Evolutionary conservation across 2,329 filamentous ascomycete genomes (phyloP).

Genomic region (Monosporascus ibericus): DNA sequence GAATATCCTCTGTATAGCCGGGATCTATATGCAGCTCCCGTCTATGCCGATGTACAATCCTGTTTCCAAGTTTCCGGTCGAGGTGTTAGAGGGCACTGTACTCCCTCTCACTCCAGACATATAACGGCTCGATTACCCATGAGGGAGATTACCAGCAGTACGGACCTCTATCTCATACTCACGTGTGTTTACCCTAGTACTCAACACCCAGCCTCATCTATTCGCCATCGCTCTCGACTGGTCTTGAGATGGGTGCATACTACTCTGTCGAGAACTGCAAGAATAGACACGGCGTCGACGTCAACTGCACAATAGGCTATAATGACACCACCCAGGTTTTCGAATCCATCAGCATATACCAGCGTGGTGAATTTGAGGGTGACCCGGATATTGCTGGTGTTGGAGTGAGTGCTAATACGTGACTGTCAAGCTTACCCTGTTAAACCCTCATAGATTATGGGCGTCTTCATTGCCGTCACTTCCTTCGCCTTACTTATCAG

Average conservation of each 20-base stretch:
- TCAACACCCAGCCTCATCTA: neutral
- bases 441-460: constrained; percentile 12
- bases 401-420: constrained; percentile 11
- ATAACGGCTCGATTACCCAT: too few relatives aligned
- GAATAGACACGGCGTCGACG: neutral
- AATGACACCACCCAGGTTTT: constrained; percentile 1
- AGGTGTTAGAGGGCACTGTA: too few relatives aligned
- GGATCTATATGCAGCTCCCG: too few relatives aligned
- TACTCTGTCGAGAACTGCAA: constrained; percentile 13
- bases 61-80: too few relatives aligned
- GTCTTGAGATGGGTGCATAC: constrained; percentile 7
- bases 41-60: too few relatives aligned
- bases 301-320: constrained; percentile 9
- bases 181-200: too few relatives aligned
- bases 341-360: constrained; percentile 27
- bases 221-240: neutral
- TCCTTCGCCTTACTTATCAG: constrained; percentile 13
- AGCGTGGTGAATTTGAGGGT: constrained; percentile 11
- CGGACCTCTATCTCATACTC: too few relatives aligned
- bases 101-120: too few relatives aligned
- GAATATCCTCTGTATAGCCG: neutral
- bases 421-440: neutral
- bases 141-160: too few relatives aligned
- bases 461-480: constrained; percentile 18
- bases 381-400: constrained; percentile 20